Evolutionary conservation across 2,329 filamentous ascomycete genomes (phyloP).

Genomic region (Stachybotrys echinatus): DNA sequence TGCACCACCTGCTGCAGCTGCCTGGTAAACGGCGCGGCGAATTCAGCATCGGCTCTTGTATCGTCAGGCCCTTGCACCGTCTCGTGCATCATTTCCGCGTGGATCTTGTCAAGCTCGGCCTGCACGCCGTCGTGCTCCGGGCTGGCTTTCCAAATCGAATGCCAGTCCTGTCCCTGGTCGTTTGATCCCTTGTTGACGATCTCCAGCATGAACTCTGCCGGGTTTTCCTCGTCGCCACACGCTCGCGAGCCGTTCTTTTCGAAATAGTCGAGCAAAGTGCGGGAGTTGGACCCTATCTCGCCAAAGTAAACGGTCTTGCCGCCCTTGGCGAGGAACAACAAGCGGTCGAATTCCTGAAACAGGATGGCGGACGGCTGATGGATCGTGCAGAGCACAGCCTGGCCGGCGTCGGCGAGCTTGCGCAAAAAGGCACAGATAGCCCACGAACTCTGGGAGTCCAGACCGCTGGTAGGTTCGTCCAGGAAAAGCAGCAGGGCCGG

Average conservation of each 20-base stretch:
- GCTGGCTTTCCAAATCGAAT: slow-evolving; percentile 56
- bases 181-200: slow-evolving; percentile 37
- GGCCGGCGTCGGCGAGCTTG: slow-evolving; percentile 51
- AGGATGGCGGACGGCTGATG: slow-evolving; percentile 50
- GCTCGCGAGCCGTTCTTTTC: slow-evolving; percentile 55
- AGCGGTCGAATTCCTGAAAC: slow-evolving; percentile 52
- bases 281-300: slow-evolving; percentile 56
- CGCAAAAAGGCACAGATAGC: slow-evolving; percentile 57
- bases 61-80: slow-evolving; percentile 11
- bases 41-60: slow-evolving; percentile 49
- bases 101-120: slow-evolving; percentile 59
- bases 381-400: slow-evolving; percentile 50
- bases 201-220: slow-evolving; percentile 71
- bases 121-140: slow-evolving; percentile 46
- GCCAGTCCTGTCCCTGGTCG: slow-evolving; percentile 53
- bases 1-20: slow-evolving; percentile 62
- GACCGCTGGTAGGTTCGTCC: slow-evolving; percentile 56
- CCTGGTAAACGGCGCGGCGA: slow-evolving; percentile 65
- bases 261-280: slow-evolving; percentile 57
- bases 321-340: slow-evolving; percentile 59
- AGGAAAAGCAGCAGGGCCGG: slow-evolving; percentile 56
- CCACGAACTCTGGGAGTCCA: slow-evolving; percentile 60
- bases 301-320: slow-evolving; percentile 67
- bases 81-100: slow-evolving; percentile 36
- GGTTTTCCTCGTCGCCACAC: slow-evolving; percentile 60